Evolutionary conservation across 1,284 basidiomycete genomes (phyloP).

Genomic region (Kalmanozyma brasiliensis): DNA sequence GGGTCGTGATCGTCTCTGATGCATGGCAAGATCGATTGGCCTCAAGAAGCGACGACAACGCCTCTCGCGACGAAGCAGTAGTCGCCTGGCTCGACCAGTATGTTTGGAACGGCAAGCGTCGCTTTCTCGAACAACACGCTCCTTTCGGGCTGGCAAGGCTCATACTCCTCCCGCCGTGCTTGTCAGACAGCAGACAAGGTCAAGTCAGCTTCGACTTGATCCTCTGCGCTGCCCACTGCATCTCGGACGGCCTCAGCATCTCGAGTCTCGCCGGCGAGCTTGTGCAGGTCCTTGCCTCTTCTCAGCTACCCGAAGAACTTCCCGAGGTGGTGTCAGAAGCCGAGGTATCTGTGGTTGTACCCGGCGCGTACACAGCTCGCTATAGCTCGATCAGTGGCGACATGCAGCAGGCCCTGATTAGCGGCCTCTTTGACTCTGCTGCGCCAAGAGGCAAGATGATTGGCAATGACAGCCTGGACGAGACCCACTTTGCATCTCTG

Average conservation of each 20-base stretch:
- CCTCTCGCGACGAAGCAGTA: conserved; percentile 13
- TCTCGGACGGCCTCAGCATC: conserved; percentile 43
- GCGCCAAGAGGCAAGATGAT: not conserved
- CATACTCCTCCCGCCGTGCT: conserved; percentile 23
- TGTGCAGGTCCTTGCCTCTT: conserved; percentile 17
- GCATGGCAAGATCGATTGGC: conserved; percentile 6
- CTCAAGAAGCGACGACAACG: not conserved
- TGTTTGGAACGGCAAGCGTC: conserved; percentile 45
- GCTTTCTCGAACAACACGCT: conserved; percentile 27
- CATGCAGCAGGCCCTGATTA: conserved; percentile 16
- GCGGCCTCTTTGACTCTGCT: conserved; percentile 5
- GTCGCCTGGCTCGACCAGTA: conserved; percentile 30
- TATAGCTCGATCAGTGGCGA: conserved; percentile 11
- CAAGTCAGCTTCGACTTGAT: conserved; percentile 31
- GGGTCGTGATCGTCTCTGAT: conserved; percentile 13
- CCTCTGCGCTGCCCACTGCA: conserved; percentile 39
- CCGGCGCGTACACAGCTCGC: conserved; percentile 5
- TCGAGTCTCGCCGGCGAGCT: conserved; percentile 36
- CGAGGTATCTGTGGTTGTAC: conserved; percentile 1
- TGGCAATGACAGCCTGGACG: not conserved
- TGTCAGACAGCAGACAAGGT: not conserved
- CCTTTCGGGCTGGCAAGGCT: conserved; percentile 32
- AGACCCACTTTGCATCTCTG: conserved; percentile 14
- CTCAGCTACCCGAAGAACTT: conserved; percentile 20
- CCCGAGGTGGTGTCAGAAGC: conserved; percentile 3